These are phyloP conservation scores for Stereum hirsutum DNA, from an alignment of 1,284 basidiomycete species.

Conservation along the genomic window DNA sequence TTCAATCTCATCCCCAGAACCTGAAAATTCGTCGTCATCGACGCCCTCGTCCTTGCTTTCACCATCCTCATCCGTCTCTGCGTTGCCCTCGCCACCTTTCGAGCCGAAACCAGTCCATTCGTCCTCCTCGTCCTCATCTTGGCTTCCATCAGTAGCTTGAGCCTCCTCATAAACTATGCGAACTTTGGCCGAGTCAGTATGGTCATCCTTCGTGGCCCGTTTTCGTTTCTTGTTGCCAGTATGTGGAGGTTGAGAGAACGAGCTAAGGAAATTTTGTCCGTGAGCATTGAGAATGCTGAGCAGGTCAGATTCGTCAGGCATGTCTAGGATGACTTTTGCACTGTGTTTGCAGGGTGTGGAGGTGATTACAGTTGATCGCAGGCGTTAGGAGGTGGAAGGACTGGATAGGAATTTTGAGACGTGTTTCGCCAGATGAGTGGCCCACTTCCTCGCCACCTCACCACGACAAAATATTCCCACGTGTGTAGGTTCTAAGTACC, in stretches of 20 bases:
- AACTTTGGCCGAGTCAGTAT: background rate
- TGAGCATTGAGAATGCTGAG: slow-evolving; percentile 1
- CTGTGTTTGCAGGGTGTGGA: too few relatives aligned
- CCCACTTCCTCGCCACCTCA: too few relatives aligned
- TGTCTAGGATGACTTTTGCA: too few relatives aligned
- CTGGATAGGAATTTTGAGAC: too few relatives aligned
- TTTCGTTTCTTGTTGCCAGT: slow-evolving; percentile 4
- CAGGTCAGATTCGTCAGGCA: background rate
- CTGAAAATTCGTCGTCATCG: slow-evolving; percentile 9
- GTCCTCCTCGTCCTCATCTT: slow-evolving; percentile 14
- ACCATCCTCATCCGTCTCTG: slow-evolving; percentile 6
- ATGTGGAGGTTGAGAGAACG: background rate
- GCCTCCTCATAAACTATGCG: too few relatives aligned
- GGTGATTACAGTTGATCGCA: too few relatives aligned
- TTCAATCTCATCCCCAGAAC: slow-evolving; percentile 2
- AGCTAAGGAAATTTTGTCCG: background rate
- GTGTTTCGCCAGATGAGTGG: too few relatives aligned
- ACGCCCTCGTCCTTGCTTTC: slow-evolving; percentile 16
- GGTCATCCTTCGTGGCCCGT: slow-evolving; percentile 3
- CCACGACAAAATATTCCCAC: too few relatives aligned
- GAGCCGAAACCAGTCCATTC: slow-evolving; percentile 27
- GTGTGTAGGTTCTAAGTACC: too few relatives aligned
- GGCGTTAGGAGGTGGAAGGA: too few relatives aligned
- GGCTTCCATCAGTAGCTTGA: slow-evolving; percentile 3
- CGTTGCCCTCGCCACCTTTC: too few relatives aligned